Base-by-base conservation (phyloP, 73 alveolate species). In the Paramecium bursaria region DNA sequence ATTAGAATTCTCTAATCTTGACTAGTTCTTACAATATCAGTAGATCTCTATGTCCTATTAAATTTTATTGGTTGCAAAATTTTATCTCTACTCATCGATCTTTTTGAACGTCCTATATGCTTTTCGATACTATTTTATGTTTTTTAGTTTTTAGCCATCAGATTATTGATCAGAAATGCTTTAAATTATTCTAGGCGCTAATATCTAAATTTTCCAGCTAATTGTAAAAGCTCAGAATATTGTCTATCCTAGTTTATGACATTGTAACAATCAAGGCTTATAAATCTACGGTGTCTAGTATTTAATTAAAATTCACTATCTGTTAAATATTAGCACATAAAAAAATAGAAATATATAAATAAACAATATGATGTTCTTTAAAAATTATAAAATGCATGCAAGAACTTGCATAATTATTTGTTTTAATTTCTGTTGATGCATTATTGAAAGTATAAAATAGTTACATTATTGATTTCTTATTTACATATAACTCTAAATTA, bases 171-270 rank as follows among this genome's bases (percentile, higher is more conserved):
- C 17, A 67, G 13, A 35, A 67, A 67, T 25, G 19, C 50, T 35
- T 42, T 31, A 67, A 67, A 67, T 44, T 47, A 35, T 15, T 67
- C 55, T 21, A 67, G 44, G 33, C 82, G 33, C 27, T 67, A 39
- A 27, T 67, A 67, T 30, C 82, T n/a, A 15, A 33, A 67, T 47
- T 67, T 67, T 15, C 60, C 53, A 15, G 82, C 82, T 21, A 33
- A 67, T 39, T 27, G 33, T 26, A 67, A 42, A 11, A 67, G 27
- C 17, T 67, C 82, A 31, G 6, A 9, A 67, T 67, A 67, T 21
- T 67, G 82, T 21, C 23, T 13, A 47, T 67, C 82, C 27, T 67
- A 21, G 15, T 42, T 15, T 21, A 67, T 67, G 19, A 67, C 19
- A 7, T 67, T 57, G 44, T 67, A 67, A 27, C 82, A 67, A 31